phyloP scores from a whole-genome alignment of 345 rosid genomes.

The Euphorbia tirucalli region DNA sequence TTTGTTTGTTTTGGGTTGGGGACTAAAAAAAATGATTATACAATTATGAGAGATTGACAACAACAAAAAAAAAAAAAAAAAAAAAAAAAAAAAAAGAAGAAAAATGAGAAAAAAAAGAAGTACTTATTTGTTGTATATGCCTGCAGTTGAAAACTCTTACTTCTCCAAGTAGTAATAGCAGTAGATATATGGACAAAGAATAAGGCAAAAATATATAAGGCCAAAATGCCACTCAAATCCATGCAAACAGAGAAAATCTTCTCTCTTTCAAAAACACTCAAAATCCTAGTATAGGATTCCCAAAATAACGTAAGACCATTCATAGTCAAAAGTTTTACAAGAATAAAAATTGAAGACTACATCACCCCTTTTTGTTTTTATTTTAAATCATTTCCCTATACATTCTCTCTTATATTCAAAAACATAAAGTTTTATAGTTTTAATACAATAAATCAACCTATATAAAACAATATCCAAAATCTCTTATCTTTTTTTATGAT shows the following conservation, averaged over 20 bases:
- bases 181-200: constrained; percentile 14
- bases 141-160: neutral
- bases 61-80: too few relatives aligned
- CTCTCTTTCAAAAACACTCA: neutral
- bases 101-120: constrained; percentile 17
- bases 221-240: constrained; percentile 57
- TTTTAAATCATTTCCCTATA: constrained; percentile 3
- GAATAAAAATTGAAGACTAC: neutral
- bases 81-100: too few relatives aligned
- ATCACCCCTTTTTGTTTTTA: constrained; percentile 18
- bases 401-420: too few relatives aligned
- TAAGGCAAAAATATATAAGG: constrained; percentile 31
- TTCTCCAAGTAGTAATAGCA: neutral
- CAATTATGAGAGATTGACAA: constrained; percentile 26
- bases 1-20: constrained; percentile 23
- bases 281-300: constrained; percentile 21
- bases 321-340: constrained; percentile 21
- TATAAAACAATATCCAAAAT: neutral
- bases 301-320: constrained; percentile 23
- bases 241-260: constrained; percentile 33
- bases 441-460: neutral
- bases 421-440: neutral
- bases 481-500: too few relatives aligned
- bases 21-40: constrained; percentile 28
- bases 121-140: constrained; percentile 26